These are phyloP conservation scores for Pleurotus sapidus DNA, from an alignment of 768 basidiomycete species.

Conservation along the genomic window DNA sequence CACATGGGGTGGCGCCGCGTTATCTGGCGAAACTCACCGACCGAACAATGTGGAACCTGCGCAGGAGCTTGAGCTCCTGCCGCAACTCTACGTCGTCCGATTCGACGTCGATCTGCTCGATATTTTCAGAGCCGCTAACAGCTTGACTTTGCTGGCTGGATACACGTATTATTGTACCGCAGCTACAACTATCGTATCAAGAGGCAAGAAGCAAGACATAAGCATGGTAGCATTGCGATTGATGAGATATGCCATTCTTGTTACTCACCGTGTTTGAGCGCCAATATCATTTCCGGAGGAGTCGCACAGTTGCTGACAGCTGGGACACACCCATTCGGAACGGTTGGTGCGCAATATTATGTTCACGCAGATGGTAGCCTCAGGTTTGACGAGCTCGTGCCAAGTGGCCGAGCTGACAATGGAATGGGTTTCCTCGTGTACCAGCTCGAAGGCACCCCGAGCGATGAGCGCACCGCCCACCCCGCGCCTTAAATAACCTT, in stretches of 20 bases:
- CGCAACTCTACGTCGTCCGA: neutral
- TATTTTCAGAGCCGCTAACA: neutral
- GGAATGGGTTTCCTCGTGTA: neutral
- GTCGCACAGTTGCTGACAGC: neutral
- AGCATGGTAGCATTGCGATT: too few relatives aligned
- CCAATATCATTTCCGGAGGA: neutral
- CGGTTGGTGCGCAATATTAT: neutral
- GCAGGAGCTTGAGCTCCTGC: neutral
- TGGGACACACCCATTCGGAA: neutral
- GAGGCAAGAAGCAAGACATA: neutral
- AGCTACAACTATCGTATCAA: neutral
- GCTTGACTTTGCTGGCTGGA: neutral
- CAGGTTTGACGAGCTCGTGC: neutral
- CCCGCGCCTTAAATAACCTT: neutral
- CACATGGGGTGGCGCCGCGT: too few relatives aligned
- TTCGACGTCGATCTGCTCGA: neutral
- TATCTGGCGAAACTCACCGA: neutral
- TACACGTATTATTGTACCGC: neutral
- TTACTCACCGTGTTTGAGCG: neutral
- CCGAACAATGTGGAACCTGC: neutral
- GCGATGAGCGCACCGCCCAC: neutral
- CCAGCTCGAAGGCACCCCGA: neutral
- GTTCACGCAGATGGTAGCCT: neutral
- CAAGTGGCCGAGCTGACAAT: neutral
- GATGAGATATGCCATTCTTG: neutral